Evolutionary conservation across 306 rosid species (phyloP).

Genomic region (Arachis stenosperma): DNA sequence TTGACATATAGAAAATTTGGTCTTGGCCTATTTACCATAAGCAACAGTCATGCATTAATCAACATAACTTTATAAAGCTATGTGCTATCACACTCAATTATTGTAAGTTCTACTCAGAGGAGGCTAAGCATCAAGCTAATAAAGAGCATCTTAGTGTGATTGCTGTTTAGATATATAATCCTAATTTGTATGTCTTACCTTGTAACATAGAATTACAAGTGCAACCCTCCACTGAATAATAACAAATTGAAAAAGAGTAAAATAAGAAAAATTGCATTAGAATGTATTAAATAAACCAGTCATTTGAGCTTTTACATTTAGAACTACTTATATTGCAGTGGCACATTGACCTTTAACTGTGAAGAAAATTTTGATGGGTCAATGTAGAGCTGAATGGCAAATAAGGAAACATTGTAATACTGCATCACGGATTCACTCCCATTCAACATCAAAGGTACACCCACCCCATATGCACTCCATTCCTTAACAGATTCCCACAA

Average conservation of each 20-base stretch:
- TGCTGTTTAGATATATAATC: not conserved
- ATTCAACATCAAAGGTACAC: conserved; percentile 76
- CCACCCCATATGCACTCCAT: conserved; percentile 91
- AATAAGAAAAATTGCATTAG: not conserved
- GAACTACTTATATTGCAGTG: not conserved
- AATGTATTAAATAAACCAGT: not conserved
- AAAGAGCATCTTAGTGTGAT: not conserved
- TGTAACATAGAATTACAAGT: not conserved
- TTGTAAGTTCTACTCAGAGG: conserved; percentile 7
- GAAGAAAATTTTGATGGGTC: conserved; percentile 73
- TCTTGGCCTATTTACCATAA: not conserved
- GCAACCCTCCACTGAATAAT: conserved; percentile 15
- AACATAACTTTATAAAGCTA: conserved; percentile 22
- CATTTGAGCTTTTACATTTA: not conserved
- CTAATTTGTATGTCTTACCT: conserved; percentile 9
- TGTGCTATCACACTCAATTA: conserved; percentile 5
- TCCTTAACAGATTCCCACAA: conserved; percentile 87
- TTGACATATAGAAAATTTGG: not conserved
- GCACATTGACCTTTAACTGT: conserved; percentile 57
- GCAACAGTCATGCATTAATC: not conserved
- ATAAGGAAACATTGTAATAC: conserved; percentile 84
- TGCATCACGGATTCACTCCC: conserved; percentile 83
- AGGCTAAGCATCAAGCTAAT: conserved; percentile 22
- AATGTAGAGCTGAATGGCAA: conserved; percentile 80
- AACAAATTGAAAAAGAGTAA: conserved; percentile 19